Percentiles rank a stretch among this genome's conserved stretches.
phyloP scores from a whole-genome alignment of 805 yeast species.

The Candida manassasensis region DNA sequence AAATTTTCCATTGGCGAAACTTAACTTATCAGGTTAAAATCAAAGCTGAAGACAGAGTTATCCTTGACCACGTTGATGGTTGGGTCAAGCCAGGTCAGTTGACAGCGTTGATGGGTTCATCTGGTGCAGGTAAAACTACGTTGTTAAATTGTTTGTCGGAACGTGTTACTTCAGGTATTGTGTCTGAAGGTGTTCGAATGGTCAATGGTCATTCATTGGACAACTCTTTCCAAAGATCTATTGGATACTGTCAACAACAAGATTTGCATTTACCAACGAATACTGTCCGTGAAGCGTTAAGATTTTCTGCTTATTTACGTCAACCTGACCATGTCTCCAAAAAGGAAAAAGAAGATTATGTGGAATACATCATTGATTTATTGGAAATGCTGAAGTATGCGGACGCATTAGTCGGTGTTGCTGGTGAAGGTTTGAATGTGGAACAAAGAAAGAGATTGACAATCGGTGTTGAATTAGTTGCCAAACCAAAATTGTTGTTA shows the following conservation, averaged over 20 bases:
- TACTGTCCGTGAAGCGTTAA: constrained; percentile 71
- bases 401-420: constrained; percentile 75
- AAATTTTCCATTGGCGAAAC: constrained; percentile 36
- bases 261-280: constrained; percentile 66
- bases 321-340: constrained; percentile 56
- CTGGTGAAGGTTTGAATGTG: constrained; percentile 56
- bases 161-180: constrained; percentile 64
- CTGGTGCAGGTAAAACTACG: constrained; percentile 86
- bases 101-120: constrained; percentile 81
- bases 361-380: constrained; percentile 60
- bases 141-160: constrained; percentile 68
- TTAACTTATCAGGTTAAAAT: constrained; percentile 34
- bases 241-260: constrained; percentile 80
- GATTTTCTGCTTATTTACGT: constrained; percentile 68
- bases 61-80: constrained; percentile 47
- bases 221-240: constrained; percentile 66
- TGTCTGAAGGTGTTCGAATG: constrained; percentile 57
- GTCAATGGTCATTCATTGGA: constrained; percentile 66
- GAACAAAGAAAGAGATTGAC: constrained; percentile 40
- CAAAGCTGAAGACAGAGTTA: constrained; percentile 31
- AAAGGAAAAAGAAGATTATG: constrained; percentile 60
- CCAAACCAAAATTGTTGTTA: constrained; percentile 34
- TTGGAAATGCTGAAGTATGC: constrained; percentile 68
- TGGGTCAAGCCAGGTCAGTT: constrained; percentile 78
- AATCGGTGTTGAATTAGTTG: constrained; percentile 39